Conservation (phyloP, 177 flowering plant species). For the Tripterygium wilfordii region DNA sequence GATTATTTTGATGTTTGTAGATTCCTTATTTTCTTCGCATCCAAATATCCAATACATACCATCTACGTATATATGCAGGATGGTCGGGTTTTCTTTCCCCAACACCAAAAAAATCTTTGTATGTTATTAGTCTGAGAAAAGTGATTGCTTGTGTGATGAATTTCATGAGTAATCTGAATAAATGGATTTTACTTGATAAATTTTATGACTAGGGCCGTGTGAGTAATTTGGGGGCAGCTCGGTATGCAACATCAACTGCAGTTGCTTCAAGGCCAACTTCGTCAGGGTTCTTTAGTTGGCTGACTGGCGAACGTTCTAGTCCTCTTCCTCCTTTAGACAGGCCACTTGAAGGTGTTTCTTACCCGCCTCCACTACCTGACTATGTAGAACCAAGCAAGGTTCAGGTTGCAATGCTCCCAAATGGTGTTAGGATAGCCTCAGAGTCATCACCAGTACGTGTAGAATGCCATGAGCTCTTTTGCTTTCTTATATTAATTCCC, state of each 20-base stretch:
- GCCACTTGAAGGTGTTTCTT: slow-evolving; percentile 51
- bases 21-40: too few relatives aligned
- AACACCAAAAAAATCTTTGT: too few relatives aligned
- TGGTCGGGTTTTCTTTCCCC: too few relatives aligned
- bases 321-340: slow-evolving; percentile 50
- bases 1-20: too few relatives aligned
- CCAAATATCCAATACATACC: too few relatives aligned
- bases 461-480: background rate
- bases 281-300: slow-evolving; percentile 73
- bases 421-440: slow-evolving; percentile 82
- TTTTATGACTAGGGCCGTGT: slow-evolving; percentile 29
- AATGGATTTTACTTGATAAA: background rate
- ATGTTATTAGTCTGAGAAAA: too few relatives aligned
- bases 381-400: slow-evolving; percentile 66
- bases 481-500: background rate
- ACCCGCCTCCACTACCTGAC: slow-evolving; percentile 75
- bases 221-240: slow-evolving; percentile 21
- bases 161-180: background rate
- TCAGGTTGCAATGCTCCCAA: slow-evolving; percentile 71
- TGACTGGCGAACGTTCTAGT: slow-evolving; percentile 48
- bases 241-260: slow-evolving; percentile 57
- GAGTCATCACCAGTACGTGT: slow-evolving; percentile 60
- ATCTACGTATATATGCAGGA: too few relatives aligned
- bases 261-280: slow-evolving; percentile 38
- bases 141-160: background rate